Conservation (phyloP, 805 yeast species). For the Yamadazyma sp. region DNA sequence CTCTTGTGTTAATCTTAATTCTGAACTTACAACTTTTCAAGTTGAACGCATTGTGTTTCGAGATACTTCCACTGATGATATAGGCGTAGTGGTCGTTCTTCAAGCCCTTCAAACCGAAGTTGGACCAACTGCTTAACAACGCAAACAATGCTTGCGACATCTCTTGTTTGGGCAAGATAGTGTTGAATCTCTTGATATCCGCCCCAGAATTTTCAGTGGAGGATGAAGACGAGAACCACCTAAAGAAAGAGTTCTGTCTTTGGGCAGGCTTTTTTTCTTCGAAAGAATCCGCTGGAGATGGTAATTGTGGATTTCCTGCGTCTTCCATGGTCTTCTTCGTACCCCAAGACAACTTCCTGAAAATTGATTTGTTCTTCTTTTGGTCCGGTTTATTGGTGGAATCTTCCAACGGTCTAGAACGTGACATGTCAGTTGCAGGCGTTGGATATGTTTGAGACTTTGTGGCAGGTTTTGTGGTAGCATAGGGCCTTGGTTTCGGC, state of each 20-base stretch:
- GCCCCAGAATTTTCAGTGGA: constrained; percentile 20
- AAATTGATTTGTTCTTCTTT: constrained; percentile 39
- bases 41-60: constrained; percentile 60
- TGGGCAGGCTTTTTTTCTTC: constrained; percentile 25
- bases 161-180: constrained; percentile 50
- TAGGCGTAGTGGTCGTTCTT: constrained; percentile 41
- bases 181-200: constrained; percentile 35
- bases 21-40: constrained; percentile 65
- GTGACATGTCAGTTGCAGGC: constrained; percentile 20
- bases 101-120: constrained; percentile 64
- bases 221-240: constrained; percentile 42
- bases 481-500: constrained; percentile 17
- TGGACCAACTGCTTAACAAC: constrained; percentile 65
- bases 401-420: constrained; percentile 35
- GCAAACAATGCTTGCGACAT: constrained; percentile 64
- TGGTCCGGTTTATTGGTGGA: constrained; percentile 30
- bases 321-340: constrained; percentile 39
- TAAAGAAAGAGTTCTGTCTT: constrained; percentile 32
- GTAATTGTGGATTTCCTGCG: constrained; percentile 24
- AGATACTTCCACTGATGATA: constrained; percentile 59
- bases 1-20: constrained; percentile 48
- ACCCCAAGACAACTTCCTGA: constrained; percentile 55
- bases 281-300: constrained; percentile 36
- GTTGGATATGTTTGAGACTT: constrained; percentile 14
- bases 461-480: constrained; percentile 8